These are phyloP conservation scores for Sporothrix schenckii DNA, from an alignment of 2,329 filamentous ascomycete species.

Conservation along the genomic window DNA sequence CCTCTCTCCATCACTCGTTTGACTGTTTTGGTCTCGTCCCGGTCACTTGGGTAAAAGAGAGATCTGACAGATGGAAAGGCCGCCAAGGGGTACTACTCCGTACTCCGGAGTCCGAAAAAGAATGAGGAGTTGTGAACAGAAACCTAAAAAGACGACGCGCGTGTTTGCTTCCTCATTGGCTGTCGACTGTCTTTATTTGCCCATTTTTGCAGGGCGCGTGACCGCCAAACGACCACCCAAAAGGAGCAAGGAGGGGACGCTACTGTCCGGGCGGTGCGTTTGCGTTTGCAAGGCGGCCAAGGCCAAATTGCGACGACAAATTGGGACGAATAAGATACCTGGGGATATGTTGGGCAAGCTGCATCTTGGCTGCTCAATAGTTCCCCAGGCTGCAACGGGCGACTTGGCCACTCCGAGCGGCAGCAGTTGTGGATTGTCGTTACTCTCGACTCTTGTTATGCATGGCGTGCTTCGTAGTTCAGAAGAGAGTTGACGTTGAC, in stretches of 20 bases:
- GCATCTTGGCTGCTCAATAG: too few relatives aligned
- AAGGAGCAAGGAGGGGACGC: neutral
- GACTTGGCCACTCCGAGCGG: neutral
- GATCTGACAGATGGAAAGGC: conserved; percentile 1
- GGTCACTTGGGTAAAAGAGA: conserved; percentile 15
- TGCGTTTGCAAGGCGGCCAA: neutral
- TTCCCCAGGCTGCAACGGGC: neutral
- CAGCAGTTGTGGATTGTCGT: neutral
- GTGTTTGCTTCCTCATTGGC: neutral
- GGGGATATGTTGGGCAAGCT: too few relatives aligned
- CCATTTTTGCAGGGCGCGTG: conserved; percentile 14
- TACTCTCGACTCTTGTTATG: too few relatives aligned
- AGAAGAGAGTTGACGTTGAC: too few relatives aligned
- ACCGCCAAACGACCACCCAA: neutral
- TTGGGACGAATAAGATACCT: neutral
- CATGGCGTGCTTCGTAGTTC: too few relatives aligned
- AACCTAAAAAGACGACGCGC: neutral
- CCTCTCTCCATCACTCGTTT: neutral
- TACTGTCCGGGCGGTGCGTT: neutral
- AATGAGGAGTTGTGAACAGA: too few relatives aligned
- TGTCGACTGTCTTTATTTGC: too few relatives aligned
- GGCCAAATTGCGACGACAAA: neutral
- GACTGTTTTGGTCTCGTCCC: conserved; percentile 4
- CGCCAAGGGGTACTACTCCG: too few relatives aligned
- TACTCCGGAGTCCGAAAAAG: too few relatives aligned